Evolutionary conservation across 75 land plant species (phyloP).

Genomic region (Larix kaempferi): DNA sequence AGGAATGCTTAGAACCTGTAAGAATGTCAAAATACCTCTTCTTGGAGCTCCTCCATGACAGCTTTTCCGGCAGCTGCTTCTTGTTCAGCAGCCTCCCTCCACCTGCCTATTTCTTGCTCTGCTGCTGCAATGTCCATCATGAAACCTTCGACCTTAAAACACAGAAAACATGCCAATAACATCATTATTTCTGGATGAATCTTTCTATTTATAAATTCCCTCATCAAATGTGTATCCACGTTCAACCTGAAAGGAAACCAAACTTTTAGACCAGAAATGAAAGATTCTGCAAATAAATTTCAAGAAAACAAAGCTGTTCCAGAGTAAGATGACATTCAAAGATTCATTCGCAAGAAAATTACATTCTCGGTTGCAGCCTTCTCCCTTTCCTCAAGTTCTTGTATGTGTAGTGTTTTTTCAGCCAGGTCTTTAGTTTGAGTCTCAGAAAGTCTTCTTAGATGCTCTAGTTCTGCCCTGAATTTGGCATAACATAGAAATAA

Average conservation of each 20-base stretch:
- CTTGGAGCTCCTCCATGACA: slow-evolving; percentile 65
- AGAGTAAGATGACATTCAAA: background rate
- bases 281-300: slow-evolving; percentile 1
- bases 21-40: slow-evolving; percentile 50
- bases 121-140: slow-evolving; percentile 89
- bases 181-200: background rate
- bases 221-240: no score
- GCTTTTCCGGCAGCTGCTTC: slow-evolving; percentile 96
- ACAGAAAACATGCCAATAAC: background rate
- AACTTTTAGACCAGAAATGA: background rate
- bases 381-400: slow-evolving; percentile 81
- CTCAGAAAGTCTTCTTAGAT: slow-evolving; percentile 54
- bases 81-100: slow-evolving; percentile 92
- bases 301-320: background rate
- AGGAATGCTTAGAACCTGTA: background rate
- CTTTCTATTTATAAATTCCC: background rate
- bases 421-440: slow-evolving; percentile 70
- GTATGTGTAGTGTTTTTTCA: slow-evolving; percentile 38
- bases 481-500: slow-evolving; percentile 17
- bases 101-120: slow-evolving; percentile 89
- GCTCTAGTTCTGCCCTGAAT: slow-evolving; percentile 72
- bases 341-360: slow-evolving; percentile 10
- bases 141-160: slow-evolving; percentile 75
- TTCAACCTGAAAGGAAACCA: background rate
- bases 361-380: slow-evolving; percentile 68